Conservation (phyloP, 2,329 filamentous ascomycete species). For the Penicillium aurantiogriseum region DNA sequence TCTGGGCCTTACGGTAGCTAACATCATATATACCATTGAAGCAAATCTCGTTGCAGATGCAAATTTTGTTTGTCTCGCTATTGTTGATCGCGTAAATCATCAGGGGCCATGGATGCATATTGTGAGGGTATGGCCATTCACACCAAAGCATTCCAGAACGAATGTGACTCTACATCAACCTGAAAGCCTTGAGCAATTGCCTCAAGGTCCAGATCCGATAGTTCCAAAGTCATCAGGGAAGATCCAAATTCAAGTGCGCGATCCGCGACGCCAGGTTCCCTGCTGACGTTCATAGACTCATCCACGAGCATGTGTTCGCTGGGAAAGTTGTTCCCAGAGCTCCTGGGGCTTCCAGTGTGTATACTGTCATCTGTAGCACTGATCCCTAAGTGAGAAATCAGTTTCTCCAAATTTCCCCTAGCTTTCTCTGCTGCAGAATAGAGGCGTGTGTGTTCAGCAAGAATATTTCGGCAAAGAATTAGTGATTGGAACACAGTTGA, state of each 20-base stretch:
- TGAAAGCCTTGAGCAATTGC: slow-evolving; percentile 29
- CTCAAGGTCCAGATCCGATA: slow-evolving; percentile 28
- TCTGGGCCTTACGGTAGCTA: slow-evolving; percentile 4
- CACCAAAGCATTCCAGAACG: slow-evolving; percentile 21
- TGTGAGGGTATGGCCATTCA: not conserved
- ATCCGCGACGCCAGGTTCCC: not conserved
- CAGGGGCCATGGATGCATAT: not conserved
- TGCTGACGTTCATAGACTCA: not conserved
- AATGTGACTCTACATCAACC: slow-evolving; percentile 24
- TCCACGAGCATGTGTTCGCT: not conserved
- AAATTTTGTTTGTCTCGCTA: not conserved
- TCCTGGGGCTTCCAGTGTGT: not conserved
- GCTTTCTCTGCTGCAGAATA: slow-evolving; percentile 27
- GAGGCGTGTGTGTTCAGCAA: slow-evolving; percentile 20
- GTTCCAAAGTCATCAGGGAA: slow-evolving; percentile 17
- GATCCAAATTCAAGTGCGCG: slow-evolving; percentile 9
- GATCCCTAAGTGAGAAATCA: slow-evolving; percentile 21
- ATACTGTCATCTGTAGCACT: slow-evolving; percentile 1
- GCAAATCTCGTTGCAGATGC: not conserved
- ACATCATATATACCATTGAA: not conserved
- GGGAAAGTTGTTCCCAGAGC: not conserved
- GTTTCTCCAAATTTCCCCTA: slow-evolving; percentile 20
- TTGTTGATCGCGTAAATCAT: not conserved
- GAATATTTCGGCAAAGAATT: slow-evolving; percentile 19
- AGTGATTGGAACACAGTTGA: slow-evolving; percentile 30